These are phyloP conservation scores for Chamaecrista fasciculata DNA, from an alignment of 306 rosid genomes.

Conservation along the genomic window DNA sequence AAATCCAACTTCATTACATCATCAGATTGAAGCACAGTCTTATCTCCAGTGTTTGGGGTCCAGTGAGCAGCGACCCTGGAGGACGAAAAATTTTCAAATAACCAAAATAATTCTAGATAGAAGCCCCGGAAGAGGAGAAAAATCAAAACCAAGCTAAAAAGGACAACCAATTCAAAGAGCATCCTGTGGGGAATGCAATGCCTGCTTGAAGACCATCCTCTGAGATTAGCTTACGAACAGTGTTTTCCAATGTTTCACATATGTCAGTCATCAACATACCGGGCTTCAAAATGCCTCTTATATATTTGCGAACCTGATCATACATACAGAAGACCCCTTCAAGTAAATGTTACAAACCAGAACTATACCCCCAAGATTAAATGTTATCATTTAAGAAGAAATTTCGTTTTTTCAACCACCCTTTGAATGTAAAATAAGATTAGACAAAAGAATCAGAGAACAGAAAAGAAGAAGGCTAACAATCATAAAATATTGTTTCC, in stretches of 20 bases:
- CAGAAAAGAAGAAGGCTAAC: neutral
- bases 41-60: constrained; percentile 96
- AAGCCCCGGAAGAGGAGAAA: constrained; percentile 1
- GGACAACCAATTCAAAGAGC: constrained; percentile 87
- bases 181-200: constrained; percentile 98
- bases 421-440: constrained; percentile 12
- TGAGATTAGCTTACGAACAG: constrained; percentile 81
- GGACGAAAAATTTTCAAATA: constrained; percentile 14
- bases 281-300: constrained; percentile 77
- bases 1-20: constrained; percentile 98
- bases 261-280: constrained; percentile 94
- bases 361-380: neutral
- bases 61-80: constrained; percentile 98
- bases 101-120: constrained; percentile 13
- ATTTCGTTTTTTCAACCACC: neutral
- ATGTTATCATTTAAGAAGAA: neutral
- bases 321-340: constrained; percentile 25
- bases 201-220: constrained; percentile 97
- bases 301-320: constrained; percentile 82
- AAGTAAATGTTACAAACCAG: neutral
- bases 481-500: neutral
- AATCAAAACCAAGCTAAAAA: neutral
- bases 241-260: constrained; percentile 91
- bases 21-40: constrained; percentile 87
- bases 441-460: neutral